These are phyloP conservation scores for Populus tomentosa DNA, from an alignment of 441 rosid genomes.

Conservation along the genomic window DNA sequence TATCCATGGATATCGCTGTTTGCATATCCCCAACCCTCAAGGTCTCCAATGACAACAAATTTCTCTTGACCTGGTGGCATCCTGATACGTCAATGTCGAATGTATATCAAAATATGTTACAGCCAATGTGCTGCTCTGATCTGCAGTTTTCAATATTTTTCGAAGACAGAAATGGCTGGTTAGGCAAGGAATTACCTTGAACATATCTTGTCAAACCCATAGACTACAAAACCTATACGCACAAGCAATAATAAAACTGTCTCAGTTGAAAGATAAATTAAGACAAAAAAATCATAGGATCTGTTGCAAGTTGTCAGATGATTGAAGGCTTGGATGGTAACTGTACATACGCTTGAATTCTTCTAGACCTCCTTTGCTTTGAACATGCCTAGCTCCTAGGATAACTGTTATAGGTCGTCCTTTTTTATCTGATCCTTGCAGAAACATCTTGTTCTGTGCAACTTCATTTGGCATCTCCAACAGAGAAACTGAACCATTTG, in stretches of 20 bases:
- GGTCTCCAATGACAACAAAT: constrained; percentile 39
- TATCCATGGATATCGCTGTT: constrained; percentile 43
- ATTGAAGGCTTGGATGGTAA: too few species aligned
- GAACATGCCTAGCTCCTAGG: too few species aligned
- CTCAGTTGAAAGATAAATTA: background rate
- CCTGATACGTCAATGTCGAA: constrained; percentile 21
- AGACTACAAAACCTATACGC: constrained; percentile 38
- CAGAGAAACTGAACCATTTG: too few species aligned
- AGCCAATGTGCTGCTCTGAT: background rate
- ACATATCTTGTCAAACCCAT: constrained; percentile 31
- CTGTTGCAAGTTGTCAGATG: background rate
- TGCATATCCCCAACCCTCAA: constrained; percentile 49
- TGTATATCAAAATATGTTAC: background rate
- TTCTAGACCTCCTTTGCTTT: too few species aligned
- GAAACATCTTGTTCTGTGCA: too few species aligned
- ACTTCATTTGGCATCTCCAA: too few species aligned
- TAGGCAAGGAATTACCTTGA: constrained; percentile 28
- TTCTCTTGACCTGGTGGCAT: constrained; percentile 39
- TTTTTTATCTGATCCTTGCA: too few species aligned
- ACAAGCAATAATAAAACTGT: background rate
- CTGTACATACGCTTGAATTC: constrained; percentile 48
- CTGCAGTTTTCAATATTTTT: background rate
- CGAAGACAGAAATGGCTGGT: background rate
- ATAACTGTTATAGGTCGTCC: too few species aligned
- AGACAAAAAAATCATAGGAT: background rate